Percentiles rank a stretch among this genome's conserved stretches.
Conservation (phyloP, 2,329 filamentous ascomycete species). For the Aspergillus sp. region DNA sequence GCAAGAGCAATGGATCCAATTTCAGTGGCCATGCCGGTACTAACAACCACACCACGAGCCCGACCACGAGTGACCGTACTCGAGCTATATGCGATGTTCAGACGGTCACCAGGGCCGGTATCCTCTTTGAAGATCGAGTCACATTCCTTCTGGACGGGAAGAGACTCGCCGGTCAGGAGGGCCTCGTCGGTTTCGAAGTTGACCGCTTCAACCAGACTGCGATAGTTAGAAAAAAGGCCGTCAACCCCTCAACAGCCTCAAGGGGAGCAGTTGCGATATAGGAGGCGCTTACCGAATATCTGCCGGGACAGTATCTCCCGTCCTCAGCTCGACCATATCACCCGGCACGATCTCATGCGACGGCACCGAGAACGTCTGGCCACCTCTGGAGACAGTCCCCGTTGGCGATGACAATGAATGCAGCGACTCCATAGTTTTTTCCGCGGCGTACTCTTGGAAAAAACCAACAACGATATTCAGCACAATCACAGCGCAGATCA, state of each 20-base stretch:
- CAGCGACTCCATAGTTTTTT: constrained; percentile 62
- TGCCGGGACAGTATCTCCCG: constrained; percentile 62
- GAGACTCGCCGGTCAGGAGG: constrained; percentile 62
- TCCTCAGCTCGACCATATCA: constrained; percentile 56
- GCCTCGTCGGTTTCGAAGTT: constrained; percentile 75
- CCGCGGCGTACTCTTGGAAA: constrained; percentile 61
- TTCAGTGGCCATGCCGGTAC: constrained; percentile 63
- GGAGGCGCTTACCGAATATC: constrained; percentile 51
- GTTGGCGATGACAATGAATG: constrained; percentile 58
- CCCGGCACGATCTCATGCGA: constrained; percentile 63
- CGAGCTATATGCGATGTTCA: constrained; percentile 63
- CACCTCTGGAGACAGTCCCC: constrained; percentile 58
- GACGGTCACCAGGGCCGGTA: constrained; percentile 59
- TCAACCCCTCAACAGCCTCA: too few species aligned
- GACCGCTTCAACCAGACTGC: constrained; percentile 56
- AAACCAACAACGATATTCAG: constrained; percentile 61
- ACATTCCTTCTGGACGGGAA: constrained; percentile 59
- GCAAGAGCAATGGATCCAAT: constrained; percentile 65
- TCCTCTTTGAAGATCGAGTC: constrained; percentile 47
- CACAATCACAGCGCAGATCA: constrained; percentile 59
- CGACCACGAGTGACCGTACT: constrained; percentile 63
- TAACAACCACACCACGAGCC: constrained; percentile 59
- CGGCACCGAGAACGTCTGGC: constrained; percentile 54
- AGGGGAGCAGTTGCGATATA: too few species aligned
- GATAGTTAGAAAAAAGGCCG: constrained; percentile 33